Evolutionary conservation across 208 protist genomes (phyloP).

Genomic region (Trichomonas gallinae): DNA sequence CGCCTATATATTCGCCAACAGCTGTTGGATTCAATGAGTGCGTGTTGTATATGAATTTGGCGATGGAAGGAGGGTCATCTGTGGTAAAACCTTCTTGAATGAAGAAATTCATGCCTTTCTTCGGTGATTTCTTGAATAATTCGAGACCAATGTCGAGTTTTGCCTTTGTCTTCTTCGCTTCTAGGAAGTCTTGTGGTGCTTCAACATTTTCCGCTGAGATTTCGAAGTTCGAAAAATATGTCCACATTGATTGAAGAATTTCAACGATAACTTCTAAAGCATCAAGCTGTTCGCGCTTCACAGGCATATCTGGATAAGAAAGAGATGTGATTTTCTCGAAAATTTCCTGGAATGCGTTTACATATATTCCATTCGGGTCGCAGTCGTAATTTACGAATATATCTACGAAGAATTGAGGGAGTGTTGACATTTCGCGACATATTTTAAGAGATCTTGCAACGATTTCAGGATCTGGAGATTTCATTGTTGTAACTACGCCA

Average conservation of each 20-base stretch:
- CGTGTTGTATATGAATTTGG: background rate
- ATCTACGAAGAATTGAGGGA: conserved; percentile 8
- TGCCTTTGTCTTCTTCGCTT: background rate
- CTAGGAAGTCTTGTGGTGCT: background rate
- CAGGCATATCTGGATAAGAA: background rate
- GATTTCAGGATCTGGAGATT: background rate
- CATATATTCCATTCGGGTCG: background rate
- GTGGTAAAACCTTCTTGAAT: background rate
- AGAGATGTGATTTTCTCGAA: background rate
- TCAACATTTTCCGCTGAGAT: background rate
- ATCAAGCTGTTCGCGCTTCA: background rate
- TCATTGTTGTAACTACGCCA: background rate
- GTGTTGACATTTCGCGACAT: background rate
- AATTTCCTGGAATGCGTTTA: background rate
- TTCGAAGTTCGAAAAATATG: background rate
- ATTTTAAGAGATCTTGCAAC: background rate
- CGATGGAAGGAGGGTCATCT: background rate
- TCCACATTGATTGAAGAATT: background rate
- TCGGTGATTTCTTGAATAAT: background rate
- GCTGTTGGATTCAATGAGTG: background rate
- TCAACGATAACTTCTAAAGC: background rate
- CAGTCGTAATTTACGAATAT: background rate
- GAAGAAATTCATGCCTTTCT: background rate
- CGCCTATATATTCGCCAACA: background rate
- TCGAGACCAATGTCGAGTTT: background rate